These are phyloP conservation scores for Chytriomyces hyalinus DNA, from an alignment of 192 early-diverging fungal species.

Conservation along the genomic window DNA sequence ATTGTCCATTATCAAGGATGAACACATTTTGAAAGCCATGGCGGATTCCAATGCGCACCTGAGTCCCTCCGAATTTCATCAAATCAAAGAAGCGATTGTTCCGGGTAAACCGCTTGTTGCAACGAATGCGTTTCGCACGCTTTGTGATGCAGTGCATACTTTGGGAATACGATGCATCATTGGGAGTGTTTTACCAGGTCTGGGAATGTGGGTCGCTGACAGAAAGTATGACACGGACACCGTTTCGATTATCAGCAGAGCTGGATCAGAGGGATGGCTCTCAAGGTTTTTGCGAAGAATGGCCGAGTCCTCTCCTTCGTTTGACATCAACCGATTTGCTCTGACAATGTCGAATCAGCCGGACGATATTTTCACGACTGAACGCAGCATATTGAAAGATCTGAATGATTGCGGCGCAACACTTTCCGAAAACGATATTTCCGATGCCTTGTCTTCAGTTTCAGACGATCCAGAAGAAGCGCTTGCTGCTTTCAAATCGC, in stretches of 20 bases:
- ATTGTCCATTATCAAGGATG: slow-evolving; percentile 21
- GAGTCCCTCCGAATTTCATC: slow-evolving; percentile 15
- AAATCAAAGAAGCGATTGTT: slow-evolving; percentile 27
- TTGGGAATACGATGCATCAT: slow-evolving; percentile 16
- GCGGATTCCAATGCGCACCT: slow-evolving; percentile 7
- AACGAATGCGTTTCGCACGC: slow-evolving; percentile 15
- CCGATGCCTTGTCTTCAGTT: background rate
- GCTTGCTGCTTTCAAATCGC: background rate
- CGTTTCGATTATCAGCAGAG: slow-evolving; percentile 5
- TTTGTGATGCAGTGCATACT: slow-evolving; percentile 19
- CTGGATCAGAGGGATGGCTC: slow-evolving; percentile 22
- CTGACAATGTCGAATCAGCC: background rate
- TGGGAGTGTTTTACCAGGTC: slow-evolving; percentile 8
- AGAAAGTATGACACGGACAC: background rate
- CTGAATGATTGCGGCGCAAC: slow-evolving; percentile 4
- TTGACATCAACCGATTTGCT: slow-evolving; percentile 23
- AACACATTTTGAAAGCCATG: slow-evolving; percentile 14
- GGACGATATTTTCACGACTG: background rate
- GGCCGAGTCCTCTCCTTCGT: slow-evolving; percentile 7
- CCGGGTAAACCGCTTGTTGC: slow-evolving; percentile 29
- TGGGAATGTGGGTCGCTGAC: slow-evolving; percentile 29
- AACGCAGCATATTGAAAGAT: background rate
- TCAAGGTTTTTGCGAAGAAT: slow-evolving; percentile 7
- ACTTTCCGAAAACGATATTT: background rate
- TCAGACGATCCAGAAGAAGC: slow-evolving; percentile 13